phyloP scores from a whole-genome alignment of 495 filamentous ascomycete genomes.

The Alectoria sarmentosa region DNA sequence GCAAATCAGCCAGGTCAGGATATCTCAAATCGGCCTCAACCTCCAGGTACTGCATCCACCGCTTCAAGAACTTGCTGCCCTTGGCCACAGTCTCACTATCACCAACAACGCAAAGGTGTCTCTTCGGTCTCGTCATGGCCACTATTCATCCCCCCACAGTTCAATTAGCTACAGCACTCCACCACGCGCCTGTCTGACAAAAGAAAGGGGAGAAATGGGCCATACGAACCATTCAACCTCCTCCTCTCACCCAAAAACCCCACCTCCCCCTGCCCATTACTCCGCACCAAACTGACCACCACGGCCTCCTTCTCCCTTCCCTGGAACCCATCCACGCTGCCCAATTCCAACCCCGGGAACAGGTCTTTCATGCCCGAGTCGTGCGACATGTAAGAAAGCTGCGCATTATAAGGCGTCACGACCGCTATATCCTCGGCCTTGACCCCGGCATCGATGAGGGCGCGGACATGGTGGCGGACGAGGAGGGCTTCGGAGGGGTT shows the following conservation, averaged over 20 bases:
- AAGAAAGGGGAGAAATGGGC: background rate
- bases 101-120: conserved; percentile 84
- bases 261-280: conserved; percentile 78
- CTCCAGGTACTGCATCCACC: conserved; percentile 86
- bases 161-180: too few relatives aligned
- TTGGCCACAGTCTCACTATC: conserved; percentile 87
- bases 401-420: conserved; percentile 93
- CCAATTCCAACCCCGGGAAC: conserved; percentile 80
- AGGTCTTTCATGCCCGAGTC: conserved; percentile 55
- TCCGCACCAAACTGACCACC: conserved; percentile 82
- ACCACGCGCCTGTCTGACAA: too few relatives aligned
- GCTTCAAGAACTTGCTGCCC: conserved; percentile 72
- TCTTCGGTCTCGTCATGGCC: conserved; percentile 89
- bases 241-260: conserved; percentile 94
- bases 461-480: conserved; percentile 65
- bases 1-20: conserved; percentile 47
- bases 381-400: conserved; percentile 70
- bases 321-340: conserved; percentile 95
- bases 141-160: too few relatives aligned
- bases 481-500: conserved; percentile 88
- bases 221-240: conserved; percentile 64
- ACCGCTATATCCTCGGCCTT: conserved; percentile 79
- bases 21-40: conserved; percentile 80
- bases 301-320: conserved; percentile 96
- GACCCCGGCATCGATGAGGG: conserved; percentile 72